Evolutionary conservation across 2,329 filamentous ascomycete species (phyloP).

Genomic region (Fusarium oxysporum): DNA sequence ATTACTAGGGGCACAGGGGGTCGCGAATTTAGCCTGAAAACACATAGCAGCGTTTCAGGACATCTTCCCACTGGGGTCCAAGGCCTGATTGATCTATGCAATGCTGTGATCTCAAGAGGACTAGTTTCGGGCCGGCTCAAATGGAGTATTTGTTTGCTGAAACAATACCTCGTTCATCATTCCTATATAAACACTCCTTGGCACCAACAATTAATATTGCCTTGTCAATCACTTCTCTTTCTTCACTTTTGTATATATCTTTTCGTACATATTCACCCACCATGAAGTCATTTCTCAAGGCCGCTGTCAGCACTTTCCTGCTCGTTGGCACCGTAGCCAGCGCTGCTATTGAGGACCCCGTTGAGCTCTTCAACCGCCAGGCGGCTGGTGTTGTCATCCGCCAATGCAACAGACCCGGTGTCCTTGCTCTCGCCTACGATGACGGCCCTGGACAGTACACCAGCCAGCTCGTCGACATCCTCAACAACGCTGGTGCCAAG

Average conservation of each 20-base stretch:
- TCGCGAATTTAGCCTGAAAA: constrained; percentile 14
- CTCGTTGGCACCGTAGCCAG: constrained; percentile 46
- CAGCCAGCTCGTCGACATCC: constrained; percentile 60
- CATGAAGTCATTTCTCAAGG: constrained; percentile 26
- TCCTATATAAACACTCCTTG: constrained; percentile 15
- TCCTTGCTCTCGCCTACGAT: constrained; percentile 65
- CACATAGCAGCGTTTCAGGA: not conserved
- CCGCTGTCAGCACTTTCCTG: constrained; percentile 13
- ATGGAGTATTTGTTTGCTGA: not conserved
- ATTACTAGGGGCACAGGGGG: constrained; percentile 8
- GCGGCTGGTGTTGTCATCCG: constrained; percentile 57
- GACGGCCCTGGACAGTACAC: constrained; percentile 65
- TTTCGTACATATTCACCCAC: constrained; percentile 2
- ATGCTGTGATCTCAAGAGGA: not conserved
- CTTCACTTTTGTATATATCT: not conserved
- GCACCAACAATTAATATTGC: not conserved
- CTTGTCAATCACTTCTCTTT: not conserved
- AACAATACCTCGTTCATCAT: not conserved
- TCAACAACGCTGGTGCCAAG: constrained; percentile 61
- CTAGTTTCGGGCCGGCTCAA: not conserved
- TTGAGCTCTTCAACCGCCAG: constrained; percentile 55
- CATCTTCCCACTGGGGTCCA: not conserved
- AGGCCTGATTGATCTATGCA: not conserved
- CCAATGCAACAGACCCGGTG: constrained; percentile 57
- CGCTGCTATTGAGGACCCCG: constrained; percentile 50